phyloP scores from a whole-genome alignment of 2,329 filamentous ascomycete genomes.

The Verticillium nubilum region DNA sequence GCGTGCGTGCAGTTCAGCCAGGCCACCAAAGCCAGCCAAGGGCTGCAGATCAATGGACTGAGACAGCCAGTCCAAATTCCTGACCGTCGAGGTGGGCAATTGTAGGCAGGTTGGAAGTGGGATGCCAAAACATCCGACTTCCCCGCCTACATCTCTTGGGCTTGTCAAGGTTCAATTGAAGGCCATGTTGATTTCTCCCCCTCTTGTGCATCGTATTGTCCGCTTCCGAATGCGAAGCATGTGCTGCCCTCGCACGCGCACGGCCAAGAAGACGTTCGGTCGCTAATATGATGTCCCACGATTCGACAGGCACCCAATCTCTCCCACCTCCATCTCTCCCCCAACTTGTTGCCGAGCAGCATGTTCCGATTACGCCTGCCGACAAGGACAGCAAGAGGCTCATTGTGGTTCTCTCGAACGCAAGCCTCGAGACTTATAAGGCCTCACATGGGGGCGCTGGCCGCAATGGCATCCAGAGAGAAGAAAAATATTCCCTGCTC shows the following conservation, averaged over 20 bases:
- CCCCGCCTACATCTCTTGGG: neutral
- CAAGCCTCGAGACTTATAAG: slow-evolving; percentile 96
- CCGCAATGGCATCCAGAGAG: slow-evolving; percentile 61
- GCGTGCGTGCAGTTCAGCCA: neutral
- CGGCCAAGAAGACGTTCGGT: neutral
- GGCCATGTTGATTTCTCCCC: neutral
- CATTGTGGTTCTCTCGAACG: slow-evolving; percentile 95
- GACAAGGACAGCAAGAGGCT: slow-evolving; percentile 90
- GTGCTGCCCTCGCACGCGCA: neutral
- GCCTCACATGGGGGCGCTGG: slow-evolving; percentile 67
- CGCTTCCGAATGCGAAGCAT: neutral
- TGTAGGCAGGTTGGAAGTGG: neutral
- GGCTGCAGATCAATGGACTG: neutral
- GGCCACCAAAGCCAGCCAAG: neutral
- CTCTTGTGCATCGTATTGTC: neutral
- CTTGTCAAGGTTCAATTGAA: no score
- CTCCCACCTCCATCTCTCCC: slow-evolving; percentile 87
- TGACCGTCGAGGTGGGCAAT: neutral
- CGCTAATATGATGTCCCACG: slow-evolving; percentile 11
- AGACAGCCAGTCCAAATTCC: neutral
- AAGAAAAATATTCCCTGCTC: slow-evolving; percentile 94
- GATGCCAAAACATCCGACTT: neutral
- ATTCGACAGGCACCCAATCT: slow-evolving; percentile 77
- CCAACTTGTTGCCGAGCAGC: slow-evolving; percentile 89
- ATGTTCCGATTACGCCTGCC: slow-evolving; percentile 71